Base-by-base conservation (phyloP, 23 red algal species). In the Porphyridium purpureum region DNA sequence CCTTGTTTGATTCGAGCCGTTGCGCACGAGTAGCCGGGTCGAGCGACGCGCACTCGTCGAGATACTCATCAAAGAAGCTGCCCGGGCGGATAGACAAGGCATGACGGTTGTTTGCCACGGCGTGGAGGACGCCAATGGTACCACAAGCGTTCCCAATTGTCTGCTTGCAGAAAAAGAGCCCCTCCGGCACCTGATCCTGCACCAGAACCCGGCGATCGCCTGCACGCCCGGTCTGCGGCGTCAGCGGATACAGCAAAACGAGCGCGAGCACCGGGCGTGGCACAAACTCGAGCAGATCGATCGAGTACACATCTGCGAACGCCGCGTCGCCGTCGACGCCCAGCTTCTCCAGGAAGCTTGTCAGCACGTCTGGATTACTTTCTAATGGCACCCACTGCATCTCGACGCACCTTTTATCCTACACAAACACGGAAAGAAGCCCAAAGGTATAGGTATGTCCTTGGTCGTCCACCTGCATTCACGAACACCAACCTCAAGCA, bases 311-410 rank as follows among this genome's bases (percentile, higher is more conserved):
- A 53, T 98, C 90, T 6, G 41, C 35, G 36, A 98, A 82, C 19
- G 60, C 59, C 15, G 58, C 31, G 40, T 44, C 19, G 15, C 64
- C 49, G 14, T 61, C 55, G 27, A 98, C 29, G 31, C 90, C 90
- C 34, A 98, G 70, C 29, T 76, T 48, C 27, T 62, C 36, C 25
- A 60, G 57, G 60, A 75, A 86, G 6, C 32, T 47, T 35, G 79
- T 84, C 26, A 84, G 62, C 32, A 86, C 53, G 25, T 80, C 57
- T 7, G 90, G 90, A 33, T 98, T 98, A 21, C 79, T 86, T 47
- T 98, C 90, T 17, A 98, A 62, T 1, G 90, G 90, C 42, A 98
- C 76, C 90, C 90, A 98, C 49, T 19, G 59, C n/a, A n/a, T n/a
- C n/a, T n/a, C n/a, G n/a, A n/a, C n/a, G n/a, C n/a, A n/a, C n/a